Conservation (phyloP, 331 rosid genomes). For the Saraca asoca region DNA sequence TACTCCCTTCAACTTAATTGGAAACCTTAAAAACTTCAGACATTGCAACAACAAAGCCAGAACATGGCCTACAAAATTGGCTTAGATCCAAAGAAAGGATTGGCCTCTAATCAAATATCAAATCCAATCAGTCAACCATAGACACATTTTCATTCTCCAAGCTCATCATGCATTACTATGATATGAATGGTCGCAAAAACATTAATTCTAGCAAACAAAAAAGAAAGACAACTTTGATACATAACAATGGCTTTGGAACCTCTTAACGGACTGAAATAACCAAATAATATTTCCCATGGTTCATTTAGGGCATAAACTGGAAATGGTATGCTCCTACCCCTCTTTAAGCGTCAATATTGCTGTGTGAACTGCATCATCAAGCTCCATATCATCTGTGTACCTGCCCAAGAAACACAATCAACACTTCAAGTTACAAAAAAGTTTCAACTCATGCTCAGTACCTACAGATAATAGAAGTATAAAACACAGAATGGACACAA, state of each 20-base stretch:
- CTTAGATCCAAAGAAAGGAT: slow-evolving; percentile 3
- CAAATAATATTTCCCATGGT: slow-evolving; percentile 24
- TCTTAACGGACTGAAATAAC: not conserved
- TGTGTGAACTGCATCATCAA: slow-evolving; percentile 93
- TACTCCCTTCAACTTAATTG: slow-evolving; percentile 7
- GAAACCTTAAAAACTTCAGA: not conserved
- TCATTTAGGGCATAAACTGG: slow-evolving; percentile 23
- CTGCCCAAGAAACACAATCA: slow-evolving; percentile 44
- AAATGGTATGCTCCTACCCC: slow-evolving; percentile 59
- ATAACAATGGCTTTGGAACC: slow-evolving; percentile 16
- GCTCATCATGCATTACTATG: slow-evolving; percentile 5
- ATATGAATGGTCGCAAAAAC: not conserved
- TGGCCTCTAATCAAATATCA: not conserved
- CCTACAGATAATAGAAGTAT: not conserved
- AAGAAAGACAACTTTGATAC: not conserved
- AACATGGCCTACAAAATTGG: slow-evolving; percentile 8
- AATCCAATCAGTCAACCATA: slow-evolving; percentile 14
- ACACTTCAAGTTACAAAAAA: slow-evolving; percentile 9
- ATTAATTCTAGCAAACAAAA: slow-evolving; percentile 11
- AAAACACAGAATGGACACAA: slow-evolving; percentile 4
- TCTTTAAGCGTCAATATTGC: slow-evolving; percentile 96
- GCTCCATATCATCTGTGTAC: slow-evolving; percentile 96
- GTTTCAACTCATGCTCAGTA: not conserved
- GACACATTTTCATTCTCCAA: slow-evolving; percentile 24
- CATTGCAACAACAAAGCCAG: slow-evolving; percentile 12